Evolutionary conservation across 305 asterid species (phyloP).

Genomic region (Fraxinus xanthoxyloides): DNA sequence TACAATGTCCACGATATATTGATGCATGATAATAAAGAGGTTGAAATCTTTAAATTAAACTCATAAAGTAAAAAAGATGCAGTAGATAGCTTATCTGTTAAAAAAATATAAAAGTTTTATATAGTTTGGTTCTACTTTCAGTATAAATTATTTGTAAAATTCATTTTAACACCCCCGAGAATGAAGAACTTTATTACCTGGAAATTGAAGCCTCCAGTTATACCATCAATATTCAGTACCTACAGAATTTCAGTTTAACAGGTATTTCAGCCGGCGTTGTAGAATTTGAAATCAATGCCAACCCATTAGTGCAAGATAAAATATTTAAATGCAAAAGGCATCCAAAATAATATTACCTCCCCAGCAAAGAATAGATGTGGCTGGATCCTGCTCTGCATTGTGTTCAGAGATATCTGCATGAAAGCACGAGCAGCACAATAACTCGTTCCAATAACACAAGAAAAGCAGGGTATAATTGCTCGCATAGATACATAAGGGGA

Average conservation of each 20-base stretch:
- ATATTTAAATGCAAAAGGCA: neutral
- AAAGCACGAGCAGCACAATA: slow-evolving; percentile 13
- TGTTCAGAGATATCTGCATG: slow-evolving; percentile 63
- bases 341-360: slow-evolving; percentile 53
- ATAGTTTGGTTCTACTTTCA: neutral
- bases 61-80: neutral
- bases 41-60: neutral
- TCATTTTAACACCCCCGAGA: neutral
- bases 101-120: neutral
- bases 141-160: neutral
- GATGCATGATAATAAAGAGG: neutral
- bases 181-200: slow-evolving; percentile 50
- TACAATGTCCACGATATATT: neutral
- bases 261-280: slow-evolving; percentile 1
- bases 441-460: neutral
- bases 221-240: slow-evolving; percentile 80
- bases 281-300: neutral
- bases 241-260: slow-evolving; percentile 30
- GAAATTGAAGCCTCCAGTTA: slow-evolving; percentile 96
- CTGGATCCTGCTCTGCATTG: slow-evolving; percentile 80
- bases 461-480: neutral
- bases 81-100: neutral
- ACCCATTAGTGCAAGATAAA: neutral
- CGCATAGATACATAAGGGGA: neutral
- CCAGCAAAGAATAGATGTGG: slow-evolving; percentile 79